Percentiles rank a stretch among this genome's conserved stretches.
These are phyloP conservation scores for Hysterangium stoloniferum DNA, from an alignment of 768 basidiomycete species.

Conservation along the genomic window DNA sequence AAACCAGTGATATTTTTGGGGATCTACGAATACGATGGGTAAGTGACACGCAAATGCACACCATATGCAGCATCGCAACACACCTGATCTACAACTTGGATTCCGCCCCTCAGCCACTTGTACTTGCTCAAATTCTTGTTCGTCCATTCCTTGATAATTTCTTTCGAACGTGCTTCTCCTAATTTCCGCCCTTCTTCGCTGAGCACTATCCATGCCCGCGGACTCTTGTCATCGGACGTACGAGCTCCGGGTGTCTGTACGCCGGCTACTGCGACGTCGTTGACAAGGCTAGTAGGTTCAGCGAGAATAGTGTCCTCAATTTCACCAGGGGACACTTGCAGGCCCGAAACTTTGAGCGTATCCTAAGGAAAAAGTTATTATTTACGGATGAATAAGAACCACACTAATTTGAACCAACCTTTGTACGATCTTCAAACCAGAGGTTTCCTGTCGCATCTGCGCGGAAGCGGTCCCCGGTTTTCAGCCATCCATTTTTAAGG, in stretches of 20 bases:
- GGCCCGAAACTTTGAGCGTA: conserved; percentile 71
- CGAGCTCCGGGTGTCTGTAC: conserved; percentile 54
- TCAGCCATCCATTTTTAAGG: conserved; percentile 1
- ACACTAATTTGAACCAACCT: conserved; percentile 34
- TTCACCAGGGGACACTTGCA: conserved; percentile 74
- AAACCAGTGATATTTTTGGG: conserved; percentile 1
- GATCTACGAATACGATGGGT: background rate
- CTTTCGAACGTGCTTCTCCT: conserved; percentile 33
- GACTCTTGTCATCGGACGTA: conserved; percentile 63
- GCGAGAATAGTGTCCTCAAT: conserved; percentile 60
- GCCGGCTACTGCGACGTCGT: conserved; percentile 65
- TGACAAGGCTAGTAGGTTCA: conserved; percentile 54
- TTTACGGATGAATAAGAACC: too few species aligned
- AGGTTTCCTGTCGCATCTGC: conserved; percentile 54
- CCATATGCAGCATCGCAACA: too few species aligned
- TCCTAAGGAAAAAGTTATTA: too few species aligned
- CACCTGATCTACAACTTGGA: conserved; percentile 57
- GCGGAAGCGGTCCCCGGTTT: conserved; percentile 30
- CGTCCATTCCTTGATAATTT: conserved; percentile 53
- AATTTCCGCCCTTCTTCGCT: conserved; percentile 44
- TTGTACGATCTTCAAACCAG: conserved; percentile 73
- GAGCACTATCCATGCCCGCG: conserved; percentile 73
- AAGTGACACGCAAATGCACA: background rate
- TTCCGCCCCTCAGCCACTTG: conserved; percentile 71
- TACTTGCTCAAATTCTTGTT: conserved; percentile 58